These are phyloP conservation scores for Podospora pseudocomata DNA, from an alignment of 495 filamentous ascomycete genomes.

Conservation along the genomic window DNA sequence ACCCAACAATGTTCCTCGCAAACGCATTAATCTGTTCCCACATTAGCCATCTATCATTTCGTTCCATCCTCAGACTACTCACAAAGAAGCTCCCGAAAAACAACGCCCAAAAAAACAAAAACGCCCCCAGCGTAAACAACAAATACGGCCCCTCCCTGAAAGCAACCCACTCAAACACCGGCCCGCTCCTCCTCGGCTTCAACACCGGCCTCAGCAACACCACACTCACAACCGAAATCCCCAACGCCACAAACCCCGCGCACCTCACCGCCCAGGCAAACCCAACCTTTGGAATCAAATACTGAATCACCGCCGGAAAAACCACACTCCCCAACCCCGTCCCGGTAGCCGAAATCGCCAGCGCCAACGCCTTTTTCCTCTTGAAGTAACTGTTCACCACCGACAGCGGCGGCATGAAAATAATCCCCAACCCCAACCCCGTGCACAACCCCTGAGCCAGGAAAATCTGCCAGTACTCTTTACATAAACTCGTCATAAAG, in stretches of 20 bases:
- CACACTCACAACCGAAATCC: constrained; percentile 30
- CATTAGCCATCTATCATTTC: neutral
- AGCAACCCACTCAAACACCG: constrained; percentile 41
- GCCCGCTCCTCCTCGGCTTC: constrained; percentile 32
- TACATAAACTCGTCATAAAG: constrained; percentile 42
- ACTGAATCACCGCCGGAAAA: constrained; percentile 42
- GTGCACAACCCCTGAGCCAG: constrained; percentile 43
- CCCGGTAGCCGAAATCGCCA: constrained; percentile 39
- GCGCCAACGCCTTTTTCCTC: constrained; percentile 33
- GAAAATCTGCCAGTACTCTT: constrained; percentile 44
- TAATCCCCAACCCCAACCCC: constrained; percentile 41
- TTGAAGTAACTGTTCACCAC: constrained; percentile 43
- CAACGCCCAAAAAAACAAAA: constrained; percentile 42
- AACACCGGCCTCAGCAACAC: constrained; percentile 35
- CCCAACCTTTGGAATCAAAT: constrained; percentile 40
- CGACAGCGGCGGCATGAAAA: constrained; percentile 44
- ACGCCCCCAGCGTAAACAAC: constrained; percentile 37
- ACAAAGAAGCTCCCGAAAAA: constrained; percentile 49
- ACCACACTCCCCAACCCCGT: constrained; percentile 44
- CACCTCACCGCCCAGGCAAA: constrained; percentile 46
- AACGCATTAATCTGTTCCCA: constrained; percentile 36
- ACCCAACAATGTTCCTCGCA: constrained; percentile 38
- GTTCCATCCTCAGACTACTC: constrained; percentile 17
- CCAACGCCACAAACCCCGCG: constrained; percentile 38
- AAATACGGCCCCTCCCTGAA: constrained; percentile 41